Conservation (phyloP, 257 asterid genomes). For the Solanum microdontum region DNA sequence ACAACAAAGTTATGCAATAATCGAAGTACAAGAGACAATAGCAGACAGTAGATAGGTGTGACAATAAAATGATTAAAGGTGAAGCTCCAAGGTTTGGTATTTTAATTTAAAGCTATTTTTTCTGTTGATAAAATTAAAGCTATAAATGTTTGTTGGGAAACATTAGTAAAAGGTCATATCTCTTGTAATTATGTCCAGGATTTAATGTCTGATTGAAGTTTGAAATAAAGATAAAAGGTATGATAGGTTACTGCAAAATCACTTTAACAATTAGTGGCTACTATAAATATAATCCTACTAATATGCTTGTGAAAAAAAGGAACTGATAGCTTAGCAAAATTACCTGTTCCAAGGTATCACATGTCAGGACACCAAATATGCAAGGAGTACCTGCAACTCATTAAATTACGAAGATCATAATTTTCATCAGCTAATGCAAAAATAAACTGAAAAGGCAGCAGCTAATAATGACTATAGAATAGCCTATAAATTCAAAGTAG, state of each 20-base stretch:
- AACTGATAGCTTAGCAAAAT: neutral
- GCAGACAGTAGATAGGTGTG: neutral
- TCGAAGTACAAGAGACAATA: neutral
- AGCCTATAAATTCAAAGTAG: neutral
- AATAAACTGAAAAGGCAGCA: neutral
- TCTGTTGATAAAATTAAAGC: neutral
- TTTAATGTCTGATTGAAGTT: neutral
- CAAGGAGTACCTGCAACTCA: slow-evolving; percentile 74
- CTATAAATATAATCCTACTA: neutral
- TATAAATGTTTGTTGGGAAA: neutral
- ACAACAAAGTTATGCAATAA: neutral
- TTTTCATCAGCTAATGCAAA: neutral
- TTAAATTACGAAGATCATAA: neutral
- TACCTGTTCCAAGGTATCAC: slow-evolving; percentile 92
- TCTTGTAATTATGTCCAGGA: neutral
- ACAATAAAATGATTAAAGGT: neutral
- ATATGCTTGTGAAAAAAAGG: neutral
- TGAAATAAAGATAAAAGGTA: neutral
- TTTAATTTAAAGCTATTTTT: neutral
- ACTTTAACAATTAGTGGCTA: neutral
- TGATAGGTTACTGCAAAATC: neutral
- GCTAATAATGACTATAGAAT: neutral
- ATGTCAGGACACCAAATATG: slow-evolving; percentile 86
- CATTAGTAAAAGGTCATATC: neutral
- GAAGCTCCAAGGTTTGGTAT: neutral